These are phyloP conservation scores for Acanthamoeba lenticulata DNA, from an alignment of 208 protist species.

Conservation along the genomic window DNA sequence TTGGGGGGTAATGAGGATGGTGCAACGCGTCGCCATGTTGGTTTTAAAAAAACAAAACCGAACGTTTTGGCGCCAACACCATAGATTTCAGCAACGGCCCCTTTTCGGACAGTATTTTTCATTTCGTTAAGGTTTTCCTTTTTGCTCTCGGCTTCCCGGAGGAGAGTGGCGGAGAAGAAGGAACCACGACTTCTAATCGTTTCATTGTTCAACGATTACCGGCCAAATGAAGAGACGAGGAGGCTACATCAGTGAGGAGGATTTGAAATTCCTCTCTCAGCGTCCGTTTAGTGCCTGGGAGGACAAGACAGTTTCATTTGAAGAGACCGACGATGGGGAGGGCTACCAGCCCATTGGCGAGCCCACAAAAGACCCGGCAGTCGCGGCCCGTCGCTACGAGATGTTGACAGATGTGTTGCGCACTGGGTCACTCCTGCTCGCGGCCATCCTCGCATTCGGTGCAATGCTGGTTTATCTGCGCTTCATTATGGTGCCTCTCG, in stretches of 20 bases:
- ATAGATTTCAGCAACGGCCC: no score
- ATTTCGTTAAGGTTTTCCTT: no score
- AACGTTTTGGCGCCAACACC: no score
- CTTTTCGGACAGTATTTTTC: no score
- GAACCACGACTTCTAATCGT: background rate
- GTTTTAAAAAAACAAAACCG: no score
- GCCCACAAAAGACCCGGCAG: background rate
- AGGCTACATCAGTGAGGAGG: background rate
- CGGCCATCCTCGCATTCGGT: background rate
- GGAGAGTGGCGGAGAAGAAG: background rate
- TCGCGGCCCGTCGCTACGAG: background rate
- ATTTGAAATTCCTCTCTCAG: background rate
- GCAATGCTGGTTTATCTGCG: slow-evolving; percentile 40
- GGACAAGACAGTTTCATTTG: background rate
- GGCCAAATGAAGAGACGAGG: background rate
- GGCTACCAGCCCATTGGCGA: background rate
- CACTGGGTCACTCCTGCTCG: background rate
- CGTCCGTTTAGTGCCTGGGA: background rate
- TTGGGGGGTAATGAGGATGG: no score
- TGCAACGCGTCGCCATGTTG: no score
- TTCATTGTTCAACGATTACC: background rate
- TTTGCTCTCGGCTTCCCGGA: background rate
- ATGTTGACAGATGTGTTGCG: background rate
- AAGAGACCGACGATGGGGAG: background rate
- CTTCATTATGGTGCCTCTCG: slow-evolving; percentile 48